These are phyloP conservation scores for Naganishia randhawae DNA, from an alignment of 768 basidiomycete species.

Conservation along the genomic window DNA sequence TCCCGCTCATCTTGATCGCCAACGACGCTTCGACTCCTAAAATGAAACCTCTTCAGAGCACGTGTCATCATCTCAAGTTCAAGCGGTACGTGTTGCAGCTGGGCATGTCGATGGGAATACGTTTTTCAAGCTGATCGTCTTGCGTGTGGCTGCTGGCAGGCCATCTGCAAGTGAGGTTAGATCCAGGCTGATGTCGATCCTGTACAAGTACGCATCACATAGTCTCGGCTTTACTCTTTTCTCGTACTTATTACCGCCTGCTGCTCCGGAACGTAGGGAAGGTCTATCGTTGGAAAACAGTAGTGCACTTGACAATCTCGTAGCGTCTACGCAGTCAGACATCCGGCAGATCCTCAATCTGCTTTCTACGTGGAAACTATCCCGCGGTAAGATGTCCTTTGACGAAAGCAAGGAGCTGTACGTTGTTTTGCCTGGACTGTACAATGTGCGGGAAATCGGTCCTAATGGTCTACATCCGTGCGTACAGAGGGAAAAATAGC, in stretches of 20 bases:
- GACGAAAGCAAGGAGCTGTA: slow-evolving; percentile 89
- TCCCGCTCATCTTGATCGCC: slow-evolving; percentile 95
- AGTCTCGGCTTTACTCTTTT: slow-evolving; percentile 6
- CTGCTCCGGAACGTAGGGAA: slow-evolving; percentile 66
- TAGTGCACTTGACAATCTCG: slow-evolving; percentile 87
- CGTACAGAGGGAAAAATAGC: slow-evolving; percentile 71
- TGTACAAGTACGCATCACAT: slow-evolving; percentile 72
- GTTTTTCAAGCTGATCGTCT: slow-evolving; percentile 31
- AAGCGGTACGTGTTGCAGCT: slow-evolving; percentile 59
- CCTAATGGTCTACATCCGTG: not conserved
- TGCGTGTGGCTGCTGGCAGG: slow-evolving; percentile 53
- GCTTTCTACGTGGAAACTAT: slow-evolving; percentile 95
- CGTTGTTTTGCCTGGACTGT: slow-evolving; percentile 50
- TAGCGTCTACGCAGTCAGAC: slow-evolving; percentile 84
- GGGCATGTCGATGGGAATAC: not conserved
- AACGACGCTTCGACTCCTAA: slow-evolving; percentile 86
- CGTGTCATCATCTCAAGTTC: slow-evolving; percentile 73
- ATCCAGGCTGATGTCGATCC: slow-evolving; percentile 79
- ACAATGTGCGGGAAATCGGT: not conserved
- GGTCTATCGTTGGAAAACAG: slow-evolving; percentile 88
- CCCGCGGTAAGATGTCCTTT: slow-evolving; percentile 70
- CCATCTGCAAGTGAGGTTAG: slow-evolving; percentile 72
- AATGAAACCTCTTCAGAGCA: slow-evolving; percentile 73
- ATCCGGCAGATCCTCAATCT: slow-evolving; percentile 97
- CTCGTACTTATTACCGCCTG: not conserved